Evolutionary conservation across 2,329 filamentous ascomycete genomes (phyloP), one percentile per base, ranked within the genome.

Genomic region (Diplodia mutila): DNA sequence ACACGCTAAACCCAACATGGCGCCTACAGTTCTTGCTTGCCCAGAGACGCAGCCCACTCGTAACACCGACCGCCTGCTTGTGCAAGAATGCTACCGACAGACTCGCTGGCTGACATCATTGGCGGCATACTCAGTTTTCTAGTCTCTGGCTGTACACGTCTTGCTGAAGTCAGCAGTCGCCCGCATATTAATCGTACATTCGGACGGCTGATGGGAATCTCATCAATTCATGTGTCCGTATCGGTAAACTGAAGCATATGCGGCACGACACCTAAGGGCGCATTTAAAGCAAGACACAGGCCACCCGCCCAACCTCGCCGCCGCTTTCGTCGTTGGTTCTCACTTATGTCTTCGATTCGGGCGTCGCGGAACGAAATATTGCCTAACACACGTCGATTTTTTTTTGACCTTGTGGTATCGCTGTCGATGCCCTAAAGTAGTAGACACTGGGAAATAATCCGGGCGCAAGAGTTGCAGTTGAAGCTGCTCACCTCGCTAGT

Each of bases 1-100:
- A 51, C 21, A 27, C 59, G 59, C 59, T 63, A 63, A 51, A 29
- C 42, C 59, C 8, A n/a, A 63, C 37, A 21, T 9, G 21, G 46
- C 53, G 25, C 9, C 11, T n/a, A 39, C 32, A 11, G 12, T 29
- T 32, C 21, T 46, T 14, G 21, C 14, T 21, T 21, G 12, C 9
- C 25, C 29, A 37, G 51, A 53, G 53, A 25, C 29, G 16, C 39
- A 42, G 39, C 39, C 39, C 39, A 18, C 39, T 42, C 39, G 42
- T 46, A n/a, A 46, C n/a, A 46, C 42, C 42, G 11, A 37, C 34
- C 34, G 34, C 34, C 34, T 37, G 12, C 34, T 9, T 9, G 34
- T 37, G 11, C 34, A 46, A 46, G 42, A 46, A 46, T 46, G 42
- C n/a, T 21, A n/a, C n/a, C 11, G 11, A 21, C 18, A 9, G 11